Evolutionary conservation across 2,329 filamentous ascomycete genomes (phyloP), one percentile per base, ranked within the genome.

Genomic region (Fusarium clavum): DNA sequence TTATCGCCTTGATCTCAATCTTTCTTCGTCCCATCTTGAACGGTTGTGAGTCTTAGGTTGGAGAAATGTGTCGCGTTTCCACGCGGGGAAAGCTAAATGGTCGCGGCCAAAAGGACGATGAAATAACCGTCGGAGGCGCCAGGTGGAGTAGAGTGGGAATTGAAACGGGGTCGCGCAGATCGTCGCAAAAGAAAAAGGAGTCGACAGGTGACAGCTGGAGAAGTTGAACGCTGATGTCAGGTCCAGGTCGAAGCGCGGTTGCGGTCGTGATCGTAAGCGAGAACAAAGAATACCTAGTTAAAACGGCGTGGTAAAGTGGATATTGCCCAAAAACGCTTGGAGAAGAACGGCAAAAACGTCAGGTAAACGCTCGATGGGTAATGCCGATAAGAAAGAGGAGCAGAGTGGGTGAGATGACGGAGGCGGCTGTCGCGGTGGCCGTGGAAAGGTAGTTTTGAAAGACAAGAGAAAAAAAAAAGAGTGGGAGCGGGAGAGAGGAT

Each of bases 1-100:
- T 98, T 87, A 98, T 98, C 75, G 95, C 94, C 84, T 98, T 98
- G 87, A 99, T 98, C 86, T 98, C 96, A 80, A 99, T 99, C 90
- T 99, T 99, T 88, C 96, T 91, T 82, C 96, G 91, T 81, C 96
- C 96, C 96, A 99, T 99, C 55, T 48, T 78, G 69, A 72, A 53
- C 61, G 54, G 34, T 54, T 60, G 58, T 71, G 54, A 55, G 48
- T 57, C 24, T 68, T 34, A 60, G 58, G 25, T 57, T 61, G 69
- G 62, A 61, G 51, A 57, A 62, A 51, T 58, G 64, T 34, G 57
- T 72, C 70, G 70, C 66, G 67, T 68, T 69, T 74, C 51, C 61
- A 73, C 61, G 68, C 68, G 69, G 69, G 67, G 64, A 61, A 61
- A 59, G 54, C 49, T 48, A 41, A 52, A 57, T 20, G 54, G 58